Percentiles rank a stretch among this genome's conserved stretches.
Evolutionary conservation across 345 rosid species (phyloP).

Genomic region (Camelina laxa): DNA sequence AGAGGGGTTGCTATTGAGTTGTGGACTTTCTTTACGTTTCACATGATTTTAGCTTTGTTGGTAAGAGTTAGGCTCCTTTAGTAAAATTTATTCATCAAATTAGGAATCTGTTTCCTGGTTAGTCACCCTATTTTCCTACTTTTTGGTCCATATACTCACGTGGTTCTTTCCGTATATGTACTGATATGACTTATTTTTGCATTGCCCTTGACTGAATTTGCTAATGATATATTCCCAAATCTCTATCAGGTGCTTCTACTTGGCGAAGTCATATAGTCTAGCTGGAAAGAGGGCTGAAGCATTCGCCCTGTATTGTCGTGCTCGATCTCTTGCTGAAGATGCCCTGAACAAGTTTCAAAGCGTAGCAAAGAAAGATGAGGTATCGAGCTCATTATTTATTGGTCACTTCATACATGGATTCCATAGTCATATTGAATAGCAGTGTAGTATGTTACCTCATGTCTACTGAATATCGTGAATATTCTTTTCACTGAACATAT

Average conservation of each 20-base stretch:
- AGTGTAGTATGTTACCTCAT: conserved; percentile 4
- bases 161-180: not conserved
- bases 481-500: not conserved
- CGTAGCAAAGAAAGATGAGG: conserved; percentile 59
- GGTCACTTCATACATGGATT: conserved; percentile 9
- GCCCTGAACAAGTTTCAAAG: conserved; percentile 61
- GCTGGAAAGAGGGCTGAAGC: conserved; percentile 96
- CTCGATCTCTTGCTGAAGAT: conserved; percentile 78
- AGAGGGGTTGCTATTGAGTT: conserved; percentile 10
- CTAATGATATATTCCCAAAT: conserved; percentile 29
- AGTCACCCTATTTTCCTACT: not conserved
- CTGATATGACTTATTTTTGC: conserved; percentile 5
- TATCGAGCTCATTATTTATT: conserved; percentile 26
- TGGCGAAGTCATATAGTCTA: conserved; percentile 87
- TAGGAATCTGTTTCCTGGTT: not conserved
- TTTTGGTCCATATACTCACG: not conserved
- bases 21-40: not conserved
- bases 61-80: not conserved
- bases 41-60: conserved; percentile 13
- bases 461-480: not conserved
- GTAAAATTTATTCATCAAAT: not conserved
- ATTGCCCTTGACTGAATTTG: conserved; percentile 8
- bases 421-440: conserved; percentile 12
- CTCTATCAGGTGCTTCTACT: conserved; percentile 83
- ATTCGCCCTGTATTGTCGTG: conserved; percentile 70